Evolutionary conservation across 768 basidiomycete species (phyloP), one percentile per base, ranked within the genome.

Genomic region (Lactarius quietus): DNA sequence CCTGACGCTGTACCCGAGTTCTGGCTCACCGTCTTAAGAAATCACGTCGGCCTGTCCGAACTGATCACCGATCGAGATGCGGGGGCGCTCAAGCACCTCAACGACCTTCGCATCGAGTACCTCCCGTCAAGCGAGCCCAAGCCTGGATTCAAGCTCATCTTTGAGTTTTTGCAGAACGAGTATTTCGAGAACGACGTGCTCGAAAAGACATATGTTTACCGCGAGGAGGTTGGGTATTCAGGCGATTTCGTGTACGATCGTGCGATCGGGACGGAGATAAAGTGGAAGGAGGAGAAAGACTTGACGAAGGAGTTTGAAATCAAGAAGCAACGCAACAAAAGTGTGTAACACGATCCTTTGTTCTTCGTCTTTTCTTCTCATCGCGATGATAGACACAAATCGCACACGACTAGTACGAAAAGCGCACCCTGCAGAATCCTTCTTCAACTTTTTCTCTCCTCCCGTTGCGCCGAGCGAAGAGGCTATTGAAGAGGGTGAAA

Each of bases 251-350:
- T 96, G 57, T 99, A 96, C 77, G 94, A 97, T 81, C 89, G 86
- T 67, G 93, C 96, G 55, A 86, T 92, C 73, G 96, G 96, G 26
- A 90, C 89, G 53, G 84, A 88, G 73, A 95, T 99, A 79, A 86
- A 88, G 76, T 99, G 96, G 96, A 96, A 96, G 80, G 95, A 93
- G 76, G 95, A 96, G 71, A 95, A 97, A 80, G 93, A 99, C 78
- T 82, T 99, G 64, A 99, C 96, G 59, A 93, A 94, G 80, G 92
- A 92, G 79, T 91, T 93, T 72, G 96, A 98, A 81, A 95, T 98
- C 76, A 97, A 96, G 84, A 98, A 97, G 82, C 96, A 98, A 79
- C 83, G 96, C 73, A 99, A 99, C 81, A 99, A 98, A 84, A 95
- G 95, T 97, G 65, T 29, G 74, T 72, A 4, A 17, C 10, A 2